Base-by-base conservation (phyloP, 192 early-diverging fungal species). In the Backusella circina region DNA sequence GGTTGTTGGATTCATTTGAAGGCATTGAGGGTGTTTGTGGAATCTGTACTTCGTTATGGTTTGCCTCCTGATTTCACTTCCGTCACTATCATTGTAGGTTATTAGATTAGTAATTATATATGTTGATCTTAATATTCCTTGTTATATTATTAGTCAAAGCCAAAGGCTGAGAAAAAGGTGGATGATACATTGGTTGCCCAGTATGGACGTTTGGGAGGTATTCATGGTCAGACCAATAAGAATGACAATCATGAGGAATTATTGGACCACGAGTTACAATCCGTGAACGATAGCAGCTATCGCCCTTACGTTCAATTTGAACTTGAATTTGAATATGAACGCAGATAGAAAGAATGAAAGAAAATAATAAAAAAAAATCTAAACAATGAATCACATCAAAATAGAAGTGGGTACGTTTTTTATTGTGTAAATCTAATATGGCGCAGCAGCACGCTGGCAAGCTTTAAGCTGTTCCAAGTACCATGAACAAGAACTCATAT, bases 21-120 rank as follows among this genome's bases (percentile, higher is more conserved):
- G 86, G 93, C 93, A 1, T 82, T 99, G 38, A 89, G 97, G 7
- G 90, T 98, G 21, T 99, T 96, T 88, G 96, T 99, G 26, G 98
- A 99, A 80, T 97, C 94, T 18, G 89, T 99, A 5, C 82, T 99
- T 75, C 96, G 98, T 66, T 98, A 99, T 79, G 98, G 98, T 26
- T 87, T 99, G 16, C 97, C 98, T 15, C 96, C 97, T 36, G 94
- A 99, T 79, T 99, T 99, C 76, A 79, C 90, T 73, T 83, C 90
- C 7, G 89, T 92, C 67, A 74, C 92, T 9, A 86, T 98, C 33
- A 89, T 87, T 83, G 90, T 92, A 82, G 41, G 80, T 67, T n/a
- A n/a, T n/a, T n/a, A n/a, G n/a, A n/a, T n/a, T n/a, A n/a, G n/a
- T n/a, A n/a, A n/a, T n/a, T n/a, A n/a, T n/a, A n/a, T n/a, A 33